Base-by-base conservation (phyloP, 805 yeast species). In the Maudiozyma pseudohumilis region DNA sequence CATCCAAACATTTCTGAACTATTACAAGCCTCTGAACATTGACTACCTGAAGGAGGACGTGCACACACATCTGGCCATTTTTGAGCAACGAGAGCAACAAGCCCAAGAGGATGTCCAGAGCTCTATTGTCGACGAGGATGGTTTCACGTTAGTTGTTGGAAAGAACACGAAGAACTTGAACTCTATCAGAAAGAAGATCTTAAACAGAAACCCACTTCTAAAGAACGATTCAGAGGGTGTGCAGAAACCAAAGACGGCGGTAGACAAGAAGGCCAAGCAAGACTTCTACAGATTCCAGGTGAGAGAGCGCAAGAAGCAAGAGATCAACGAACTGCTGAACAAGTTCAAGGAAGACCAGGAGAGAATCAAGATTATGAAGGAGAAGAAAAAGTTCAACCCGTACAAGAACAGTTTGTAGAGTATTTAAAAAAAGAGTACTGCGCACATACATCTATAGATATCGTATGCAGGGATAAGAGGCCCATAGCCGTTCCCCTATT, bases 261-360 rank as follows among this genome's bases (percentile, higher is more conserved):
- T 43, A 68, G 86, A 28, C 47, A 66, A 71, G 63, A 77, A 80
- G 60, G 75, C 72, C 60, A 85, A 88, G 66, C 70, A 73, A 47
- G 97, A 94, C 63, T 92, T 92, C 68, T 92, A 92, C 68, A 72
- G 95, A 52, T 92, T 88, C 75, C 99, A 92, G 66, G 74, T 92
- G 48, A 78, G 99, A 61, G 95, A 92, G 59, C 74, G 76, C 53
- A 89, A 88, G 72, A 92, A 92, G 68, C 75, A 72, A 45, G 95
- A 89, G 60, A 86, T 92, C 84, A 84, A 85, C 55, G 87, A 84
- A 38, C 66, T 92, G 54, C 68, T 92, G 55, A 67, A 61, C 40
- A 85, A 87, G 56, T 92, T 88, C 65, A 86, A 84, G 59, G 77
- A 77, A 43, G 99, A 92, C 61, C 96, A 92, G 64, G 89, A 80